Conservation (phyloP, 176 grass and related monocot species). For the Bolboschoenus planiculmis region DNA sequence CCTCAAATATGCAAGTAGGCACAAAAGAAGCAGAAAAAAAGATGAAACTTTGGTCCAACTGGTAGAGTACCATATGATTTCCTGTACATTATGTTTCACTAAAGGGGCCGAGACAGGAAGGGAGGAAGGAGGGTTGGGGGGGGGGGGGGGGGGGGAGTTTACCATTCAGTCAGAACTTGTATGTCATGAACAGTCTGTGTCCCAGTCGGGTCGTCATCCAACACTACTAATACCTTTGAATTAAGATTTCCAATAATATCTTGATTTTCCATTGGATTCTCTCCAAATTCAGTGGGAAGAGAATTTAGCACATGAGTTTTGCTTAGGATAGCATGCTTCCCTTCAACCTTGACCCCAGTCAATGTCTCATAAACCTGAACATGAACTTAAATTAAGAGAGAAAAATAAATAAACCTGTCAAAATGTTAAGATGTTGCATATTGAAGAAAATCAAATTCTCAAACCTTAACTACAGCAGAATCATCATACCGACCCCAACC, state of each 20-base stretch:
- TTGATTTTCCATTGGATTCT: conserved; percentile 60
- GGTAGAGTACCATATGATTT: background rate
- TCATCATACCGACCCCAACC: conserved; percentile 88
- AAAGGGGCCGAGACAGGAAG: background rate
- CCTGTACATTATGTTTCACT: background rate
- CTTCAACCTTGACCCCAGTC: conserved; percentile 94
- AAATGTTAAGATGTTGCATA: background rate
- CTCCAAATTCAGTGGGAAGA: conserved; percentile 76
- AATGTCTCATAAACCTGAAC: conserved; percentile 85
- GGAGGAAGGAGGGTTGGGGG: too few relatives aligned
- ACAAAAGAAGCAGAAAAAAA: background rate
- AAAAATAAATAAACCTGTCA: background rate
- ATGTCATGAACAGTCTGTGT: conserved; percentile 98
- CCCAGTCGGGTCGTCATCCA: conserved; percentile 97
- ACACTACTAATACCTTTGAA: conserved; percentile 82
- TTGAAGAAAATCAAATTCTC: conserved; percentile 6
- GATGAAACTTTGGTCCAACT: background rate
- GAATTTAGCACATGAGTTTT: conserved; percentile 62
- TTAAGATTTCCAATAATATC: conserved; percentile 35
- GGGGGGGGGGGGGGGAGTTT: background rate
- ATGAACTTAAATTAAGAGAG: conserved; percentile 3
- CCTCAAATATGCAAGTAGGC: background rate
- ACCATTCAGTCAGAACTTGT: conserved; percentile 98
- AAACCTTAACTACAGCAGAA: conserved; percentile 85
- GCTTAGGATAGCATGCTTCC: conserved; percentile 44